These are phyloP conservation scores for Trichoderma arundinaceum DNA, from an alignment of 2,329 filamentous ascomycete species.

Conservation along the genomic window DNA sequence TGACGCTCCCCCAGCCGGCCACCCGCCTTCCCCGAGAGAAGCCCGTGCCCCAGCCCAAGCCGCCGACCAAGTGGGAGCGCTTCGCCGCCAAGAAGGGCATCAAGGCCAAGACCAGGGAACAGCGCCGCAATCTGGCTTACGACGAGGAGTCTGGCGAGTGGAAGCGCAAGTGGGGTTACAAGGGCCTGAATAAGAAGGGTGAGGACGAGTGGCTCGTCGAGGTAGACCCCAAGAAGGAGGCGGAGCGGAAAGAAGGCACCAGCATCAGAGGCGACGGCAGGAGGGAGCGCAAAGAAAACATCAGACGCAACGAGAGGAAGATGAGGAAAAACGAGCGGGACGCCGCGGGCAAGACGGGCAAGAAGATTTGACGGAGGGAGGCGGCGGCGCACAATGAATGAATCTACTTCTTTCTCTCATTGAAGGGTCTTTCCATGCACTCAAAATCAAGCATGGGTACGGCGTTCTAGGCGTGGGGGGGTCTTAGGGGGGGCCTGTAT, in stretches of 20 bases:
- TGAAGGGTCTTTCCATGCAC: constrained; percentile 8
- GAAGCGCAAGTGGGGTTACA: constrained; percentile 94
- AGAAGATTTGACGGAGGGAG: constrained; percentile 34
- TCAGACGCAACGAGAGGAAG: constrained; percentile 72
- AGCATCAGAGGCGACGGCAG: constrained; percentile 66
- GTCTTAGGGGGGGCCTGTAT: constrained; percentile 38
- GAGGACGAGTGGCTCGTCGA: constrained; percentile 91
- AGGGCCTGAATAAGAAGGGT: constrained; percentile 83
- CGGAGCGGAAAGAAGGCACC: constrained; percentile 65
- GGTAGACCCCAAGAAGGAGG: constrained; percentile 79
- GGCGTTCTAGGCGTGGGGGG: constrained; percentile 43
- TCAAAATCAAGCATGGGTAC: constrained; percentile 35
- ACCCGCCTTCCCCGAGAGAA: constrained; percentile 89
- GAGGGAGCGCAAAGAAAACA: constrained; percentile 69
- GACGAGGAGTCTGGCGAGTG: constrained; percentile 86
- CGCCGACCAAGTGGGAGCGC: constrained; percentile 91
- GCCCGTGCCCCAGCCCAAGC: constrained; percentile 79
- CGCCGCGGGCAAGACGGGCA: constrained; percentile 39
- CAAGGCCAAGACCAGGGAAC: constrained; percentile 81
- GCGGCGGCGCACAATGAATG: not conserved
- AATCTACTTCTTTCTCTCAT: constrained; percentile 7
- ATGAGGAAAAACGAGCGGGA: constrained; percentile 69
- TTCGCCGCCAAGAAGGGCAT: constrained; percentile 98
- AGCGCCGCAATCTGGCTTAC: constrained; percentile 75
- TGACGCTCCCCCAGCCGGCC: constrained; percentile 73